Conservation (phyloP, 768 basidiomycete genomes). For the Phaeolepiota aurea region DNA sequence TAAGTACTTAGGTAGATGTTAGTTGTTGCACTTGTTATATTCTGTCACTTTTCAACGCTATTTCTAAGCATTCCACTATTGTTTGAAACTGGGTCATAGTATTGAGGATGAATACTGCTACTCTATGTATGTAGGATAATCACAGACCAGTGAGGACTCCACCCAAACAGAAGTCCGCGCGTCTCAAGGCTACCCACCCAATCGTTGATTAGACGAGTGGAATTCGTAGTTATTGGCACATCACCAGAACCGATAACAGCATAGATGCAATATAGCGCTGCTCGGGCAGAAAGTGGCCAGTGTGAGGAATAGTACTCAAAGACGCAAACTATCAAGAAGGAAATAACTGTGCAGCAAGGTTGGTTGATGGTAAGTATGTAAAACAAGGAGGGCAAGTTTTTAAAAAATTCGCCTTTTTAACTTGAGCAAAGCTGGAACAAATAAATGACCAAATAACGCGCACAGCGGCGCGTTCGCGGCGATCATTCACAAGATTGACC, state of each 20-base stretch:
- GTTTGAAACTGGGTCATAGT: no score
- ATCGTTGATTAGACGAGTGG: slow-evolving; percentile 46
- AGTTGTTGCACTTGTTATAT: no score
- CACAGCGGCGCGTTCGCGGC: slow-evolving; percentile 6
- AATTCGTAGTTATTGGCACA: slow-evolving; percentile 50
- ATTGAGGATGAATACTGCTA: no score
- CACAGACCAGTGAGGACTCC: slow-evolving; percentile 22
- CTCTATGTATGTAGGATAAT: slow-evolving; percentile 20
- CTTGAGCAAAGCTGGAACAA: slow-evolving; percentile 5
- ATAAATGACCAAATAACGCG: slow-evolving; percentile 14
- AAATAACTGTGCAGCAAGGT: slow-evolving; percentile 1
- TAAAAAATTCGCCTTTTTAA: slow-evolving; percentile 2
- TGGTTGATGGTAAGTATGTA: slow-evolving; percentile 5
- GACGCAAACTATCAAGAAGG: slow-evolving; percentile 5
- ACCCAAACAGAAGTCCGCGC: slow-evolving; percentile 22
- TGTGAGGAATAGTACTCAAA: no score
- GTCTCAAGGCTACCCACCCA: slow-evolving; percentile 37
- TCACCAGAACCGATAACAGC: slow-evolving; percentile 78
- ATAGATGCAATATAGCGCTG: slow-evolving; percentile 49
- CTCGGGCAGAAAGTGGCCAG: slow-evolving; percentile 74
- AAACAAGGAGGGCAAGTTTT: no score
- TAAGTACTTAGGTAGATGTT: no score
- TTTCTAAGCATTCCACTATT: no score
- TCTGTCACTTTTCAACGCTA: no score
- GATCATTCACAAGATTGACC: neutral